phyloP scores from a whole-genome alignment of 345 rosid species.

The Hibiscus tridactylites region DNA sequence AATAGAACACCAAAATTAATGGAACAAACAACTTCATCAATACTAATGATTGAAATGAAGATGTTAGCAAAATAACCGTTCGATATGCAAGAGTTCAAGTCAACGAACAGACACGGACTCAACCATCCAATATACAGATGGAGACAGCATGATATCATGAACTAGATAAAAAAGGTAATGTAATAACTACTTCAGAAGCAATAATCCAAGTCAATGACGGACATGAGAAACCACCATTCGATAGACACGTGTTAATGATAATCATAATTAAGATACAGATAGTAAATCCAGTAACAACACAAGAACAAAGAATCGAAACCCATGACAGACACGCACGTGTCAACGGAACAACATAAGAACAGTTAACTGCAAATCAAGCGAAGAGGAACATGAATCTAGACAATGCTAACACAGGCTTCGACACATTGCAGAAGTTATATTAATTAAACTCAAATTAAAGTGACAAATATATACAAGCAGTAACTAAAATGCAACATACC shows the following conservation, averaged over 20 bases:
- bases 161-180: neutral
- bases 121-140: neutral
- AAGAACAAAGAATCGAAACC: neutral
- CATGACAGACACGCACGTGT: neutral
- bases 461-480: neutral
- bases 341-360: neutral
- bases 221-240: neutral
- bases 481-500: slow-evolving; percentile 42
- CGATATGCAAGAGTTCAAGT: neutral
- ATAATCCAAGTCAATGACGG: neutral
- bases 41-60: neutral
- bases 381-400: neutral
- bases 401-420: neutral
- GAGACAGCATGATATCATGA: neutral
- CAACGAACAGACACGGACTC: neutral
- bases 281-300: neutral
- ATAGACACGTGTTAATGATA: neutral
- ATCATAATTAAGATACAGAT: neutral
- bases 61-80: neutral
- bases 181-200: neutral
- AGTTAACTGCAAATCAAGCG: neutral
- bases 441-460: neutral
- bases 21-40: neutral
- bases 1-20: slow-evolving; percentile 5
- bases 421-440: neutral